Evolutionary conservation across 805 yeast genomes (phyloP).

Genomic region (Wickerhamomyces hampshirensis): DNA sequence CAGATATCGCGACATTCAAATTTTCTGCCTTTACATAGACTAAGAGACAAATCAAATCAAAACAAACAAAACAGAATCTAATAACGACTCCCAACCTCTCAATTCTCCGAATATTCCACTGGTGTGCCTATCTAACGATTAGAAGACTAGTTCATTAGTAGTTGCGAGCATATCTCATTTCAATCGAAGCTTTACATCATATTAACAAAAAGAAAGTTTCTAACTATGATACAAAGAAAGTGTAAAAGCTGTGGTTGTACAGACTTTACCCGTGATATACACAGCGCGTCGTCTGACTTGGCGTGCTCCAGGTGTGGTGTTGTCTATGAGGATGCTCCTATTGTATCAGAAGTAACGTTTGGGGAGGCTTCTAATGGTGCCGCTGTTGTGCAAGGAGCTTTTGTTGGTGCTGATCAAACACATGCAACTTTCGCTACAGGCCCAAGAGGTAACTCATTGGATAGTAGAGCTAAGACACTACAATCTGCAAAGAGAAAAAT

Average conservation of each 20-base stretch:
- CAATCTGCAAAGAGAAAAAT: conserved; percentile 79
- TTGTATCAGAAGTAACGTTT: conserved; percentile 92
- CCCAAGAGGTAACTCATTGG: conserved; percentile 66
- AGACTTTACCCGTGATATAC: conserved; percentile 46
- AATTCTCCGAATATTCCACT: no score
- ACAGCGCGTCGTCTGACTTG: conserved; percentile 65
- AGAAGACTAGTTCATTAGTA: no score
- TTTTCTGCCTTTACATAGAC: no score
- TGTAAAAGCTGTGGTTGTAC: conserved; percentile 51
- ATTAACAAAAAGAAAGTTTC: background rate
- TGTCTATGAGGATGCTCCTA: conserved; percentile 87
- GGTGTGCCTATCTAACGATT: no score
- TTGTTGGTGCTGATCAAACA: conserved; percentile 82
- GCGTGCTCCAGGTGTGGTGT: conserved; percentile 82
- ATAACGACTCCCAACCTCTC: no score
- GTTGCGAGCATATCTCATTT: no score
- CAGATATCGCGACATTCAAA: no score
- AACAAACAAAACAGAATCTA: no score
- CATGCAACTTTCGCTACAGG: conserved; percentile 66
- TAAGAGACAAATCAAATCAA: no score
- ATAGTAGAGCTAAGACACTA: conserved; percentile 84
- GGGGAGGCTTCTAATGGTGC: conserved; percentile 93
- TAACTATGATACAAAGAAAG: conserved; percentile 16
- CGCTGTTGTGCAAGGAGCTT: conserved; percentile 92
- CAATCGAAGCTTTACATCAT: no score